Evolutionary conservation across 1,139 yeast genomes (phyloP).

Genomic region (Candida labiduridarum): DNA sequence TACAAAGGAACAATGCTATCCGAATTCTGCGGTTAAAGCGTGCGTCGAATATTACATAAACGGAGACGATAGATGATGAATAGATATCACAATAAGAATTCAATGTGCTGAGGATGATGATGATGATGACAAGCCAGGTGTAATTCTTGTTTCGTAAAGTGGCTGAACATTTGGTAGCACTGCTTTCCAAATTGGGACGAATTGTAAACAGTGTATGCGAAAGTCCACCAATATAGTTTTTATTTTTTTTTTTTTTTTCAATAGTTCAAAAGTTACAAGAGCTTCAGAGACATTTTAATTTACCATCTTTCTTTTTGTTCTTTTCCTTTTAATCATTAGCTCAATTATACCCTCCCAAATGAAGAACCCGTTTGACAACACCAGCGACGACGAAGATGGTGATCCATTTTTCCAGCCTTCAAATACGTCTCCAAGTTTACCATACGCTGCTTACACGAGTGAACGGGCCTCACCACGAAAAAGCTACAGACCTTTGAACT

Average conservation of each 20-base stretch:
- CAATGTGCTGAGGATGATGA: not conserved
- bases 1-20: slow-evolving; percentile 21
- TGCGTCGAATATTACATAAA: slow-evolving; percentile 10
- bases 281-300: not conserved
- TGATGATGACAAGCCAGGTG: not conserved
- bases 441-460: slow-evolving; percentile 45
- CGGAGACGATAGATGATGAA: not conserved
- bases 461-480: slow-evolving; percentile 44
- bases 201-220: slow-evolving; percentile 1
- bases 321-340: not conserved
- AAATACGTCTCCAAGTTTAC: slow-evolving; percentile 28
- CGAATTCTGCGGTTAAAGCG: slow-evolving; percentile 19
- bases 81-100: no score
- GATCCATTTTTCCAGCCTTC: slow-evolving; percentile 34
- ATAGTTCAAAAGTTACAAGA: not conserved
- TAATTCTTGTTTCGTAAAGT: not conserved
- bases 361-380: slow-evolving; percentile 31
- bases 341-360: not conserved
- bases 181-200: slow-evolving; percentile 2
- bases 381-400: slow-evolving; percentile 25
- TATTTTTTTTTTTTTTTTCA: not conserved
- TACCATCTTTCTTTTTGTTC: not conserved
- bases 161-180: not conserved
- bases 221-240: not conserved
- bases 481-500: slow-evolving; percentile 27